Evolutionary conservation across 2,329 filamentous ascomycete genomes (phyloP), one percentile per base, ranked within the genome.

Genomic region (Didymella lethalis): DNA sequence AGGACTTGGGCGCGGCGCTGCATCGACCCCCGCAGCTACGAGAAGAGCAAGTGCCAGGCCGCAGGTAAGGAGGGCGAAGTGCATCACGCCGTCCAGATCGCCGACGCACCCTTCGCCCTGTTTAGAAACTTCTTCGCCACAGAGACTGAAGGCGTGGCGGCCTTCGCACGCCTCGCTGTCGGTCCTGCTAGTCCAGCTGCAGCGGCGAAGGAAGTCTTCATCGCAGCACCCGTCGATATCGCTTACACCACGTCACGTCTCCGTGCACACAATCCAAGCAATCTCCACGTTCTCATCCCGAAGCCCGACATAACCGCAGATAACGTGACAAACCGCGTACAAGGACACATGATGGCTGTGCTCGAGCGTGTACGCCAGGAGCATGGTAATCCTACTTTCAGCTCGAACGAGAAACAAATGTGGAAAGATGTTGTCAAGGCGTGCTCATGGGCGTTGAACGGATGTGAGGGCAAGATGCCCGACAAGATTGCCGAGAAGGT

Each of bases 271-370:
- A 49, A 62, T 5, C 49, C 66, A 1, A 61, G 71, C 1, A 57
- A 60, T 1, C 68, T 74, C 26, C 54, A 68, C 47, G 32, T 76
- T 20, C 49, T 73, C 1, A 34, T 75, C 18, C 70, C 72, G 0
- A 44, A 59, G 2, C 20, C 48, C 0, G 50, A 49, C 0, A 18
- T 57, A 14, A 57, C 48, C 16, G 45, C 46, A 23, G 65, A 67
- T 0, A 71, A 65, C 25, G 57, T 71, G 5, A 72, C 67, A 3
- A 62, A 57, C 25, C 54, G 64, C 12, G 64, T 73, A 2, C 73
- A 73, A 18, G 73, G 71, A 14, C 63, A 67, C 1, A 72, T 76
- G 68, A 73, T 73, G 67, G 71, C 62, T 4, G 71, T 75, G 3
- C 62, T 76, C 2, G 67, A 72, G 51, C 61, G 66, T 7, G 59